Conservation (phyloP, 306 rosid species). For the Potentilla sterilis region DNA sequence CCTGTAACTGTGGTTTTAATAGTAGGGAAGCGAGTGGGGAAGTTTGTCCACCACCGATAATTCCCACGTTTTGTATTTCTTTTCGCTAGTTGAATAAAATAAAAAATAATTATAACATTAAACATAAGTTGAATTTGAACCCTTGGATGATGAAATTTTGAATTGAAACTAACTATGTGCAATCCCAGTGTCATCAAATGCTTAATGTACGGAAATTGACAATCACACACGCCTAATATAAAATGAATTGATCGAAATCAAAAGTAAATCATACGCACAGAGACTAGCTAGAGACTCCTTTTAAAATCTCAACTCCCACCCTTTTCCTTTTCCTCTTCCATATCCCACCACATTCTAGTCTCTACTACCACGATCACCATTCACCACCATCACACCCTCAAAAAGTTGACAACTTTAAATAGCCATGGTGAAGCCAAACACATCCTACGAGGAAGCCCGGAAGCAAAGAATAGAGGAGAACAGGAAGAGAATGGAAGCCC, state of each 20-base stretch:
- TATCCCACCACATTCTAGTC: too few relatives aligned
- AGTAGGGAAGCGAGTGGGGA: too few relatives aligned
- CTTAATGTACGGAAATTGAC: background rate
- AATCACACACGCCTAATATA: background rate
- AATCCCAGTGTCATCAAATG: background rate
- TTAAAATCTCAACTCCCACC: background rate
- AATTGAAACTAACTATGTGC: background rate
- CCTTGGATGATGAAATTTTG: too few relatives aligned
- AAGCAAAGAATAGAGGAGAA: slow-evolving; percentile 71
- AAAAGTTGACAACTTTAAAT: background rate
- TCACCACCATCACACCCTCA: background rate
- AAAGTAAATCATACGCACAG: too few relatives aligned
- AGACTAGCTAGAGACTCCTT: background rate
- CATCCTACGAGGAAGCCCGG: slow-evolving; percentile 61
- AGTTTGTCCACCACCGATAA: too few relatives aligned
- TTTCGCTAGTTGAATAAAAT: too few relatives aligned
- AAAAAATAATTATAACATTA: too few relatives aligned
- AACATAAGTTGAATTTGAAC: too few relatives aligned
- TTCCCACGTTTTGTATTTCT: too few relatives aligned
- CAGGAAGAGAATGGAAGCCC: slow-evolving; percentile 71
- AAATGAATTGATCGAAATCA: too few relatives aligned
- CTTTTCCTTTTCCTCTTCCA: background rate
- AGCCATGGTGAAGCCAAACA: slow-evolving; percentile 31
- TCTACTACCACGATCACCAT: too few relatives aligned
- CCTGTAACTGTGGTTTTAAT: too few relatives aligned